phyloP scores from a whole-genome alignment of 164 flowering plant genomes.

The Saururus chinensis region DNA sequence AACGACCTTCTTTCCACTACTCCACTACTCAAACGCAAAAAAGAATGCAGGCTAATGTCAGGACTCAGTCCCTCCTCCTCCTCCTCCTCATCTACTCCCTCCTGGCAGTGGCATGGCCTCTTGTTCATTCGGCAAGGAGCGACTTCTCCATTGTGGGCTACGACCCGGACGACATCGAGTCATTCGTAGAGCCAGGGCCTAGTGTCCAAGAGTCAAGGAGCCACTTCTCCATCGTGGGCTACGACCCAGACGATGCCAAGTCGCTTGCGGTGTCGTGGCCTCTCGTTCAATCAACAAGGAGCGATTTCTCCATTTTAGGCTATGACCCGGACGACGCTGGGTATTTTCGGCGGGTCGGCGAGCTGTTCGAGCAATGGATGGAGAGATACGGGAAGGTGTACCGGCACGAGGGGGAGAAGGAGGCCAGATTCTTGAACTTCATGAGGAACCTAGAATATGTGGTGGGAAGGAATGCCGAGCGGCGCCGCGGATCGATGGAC shows the following conservation, averaged over 20 bases:
- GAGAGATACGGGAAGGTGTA: not conserved
- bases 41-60: constrained; percentile 34
- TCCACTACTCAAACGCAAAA: constrained; percentile 5
- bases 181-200: too few species aligned
- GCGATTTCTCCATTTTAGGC: too few species aligned
- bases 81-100: not conserved
- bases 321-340: too few species aligned
- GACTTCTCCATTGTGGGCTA: not conserved
- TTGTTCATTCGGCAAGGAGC: not conserved
- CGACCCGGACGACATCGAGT: not conserved
- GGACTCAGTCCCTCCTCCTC: not conserved
- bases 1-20: too few species aligned
- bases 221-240: too few species aligned
- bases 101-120: not conserved
- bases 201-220: too few species aligned
- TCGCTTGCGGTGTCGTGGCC: too few species aligned
- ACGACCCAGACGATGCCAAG: too few species aligned
- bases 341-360: not conserved
- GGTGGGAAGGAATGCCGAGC: not conserved
- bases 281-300: too few species aligned
- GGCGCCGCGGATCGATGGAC: not conserved
- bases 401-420: not conserved
- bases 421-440: not conserved
- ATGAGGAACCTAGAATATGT: not conserved
- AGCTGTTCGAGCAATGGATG: not conserved